phyloP scores from a whole-genome alignment of 768 basidiomycete genomes.

The Russula compacta region DNA sequence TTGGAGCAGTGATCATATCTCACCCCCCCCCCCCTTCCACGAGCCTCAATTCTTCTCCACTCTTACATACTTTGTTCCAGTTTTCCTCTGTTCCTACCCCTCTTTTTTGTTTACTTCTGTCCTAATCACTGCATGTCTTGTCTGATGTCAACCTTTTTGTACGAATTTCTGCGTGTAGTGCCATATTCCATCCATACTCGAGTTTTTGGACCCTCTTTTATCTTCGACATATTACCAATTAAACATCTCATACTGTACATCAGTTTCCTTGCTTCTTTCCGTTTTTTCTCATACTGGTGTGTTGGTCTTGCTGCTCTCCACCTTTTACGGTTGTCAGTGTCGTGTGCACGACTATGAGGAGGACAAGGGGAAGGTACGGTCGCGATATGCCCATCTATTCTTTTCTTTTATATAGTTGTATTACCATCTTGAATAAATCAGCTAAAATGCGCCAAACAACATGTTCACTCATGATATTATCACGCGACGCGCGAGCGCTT shows the following conservation, averaged over 20 bases:
- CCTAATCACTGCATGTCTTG: constrained; percentile 9
- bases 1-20: constrained; percentile 33
- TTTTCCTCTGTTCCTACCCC: background rate
- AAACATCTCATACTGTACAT: constrained; percentile 12
- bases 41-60: background rate
- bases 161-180: constrained; percentile 2
- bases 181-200: background rate
- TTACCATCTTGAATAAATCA: constrained; percentile 9
- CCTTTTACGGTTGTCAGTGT: background rate
- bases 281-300: background rate
- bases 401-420: constrained; percentile 1
- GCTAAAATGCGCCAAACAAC: background rate
- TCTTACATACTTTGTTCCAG: background rate
- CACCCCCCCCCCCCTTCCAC: background rate
- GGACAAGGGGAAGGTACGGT: background rate
- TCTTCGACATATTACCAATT: constrained; percentile 8
- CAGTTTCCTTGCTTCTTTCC: background rate
- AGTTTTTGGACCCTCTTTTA: background rate
- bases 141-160: constrained; percentile 3
- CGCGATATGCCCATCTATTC: constrained; percentile 1
- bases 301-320: background rate
- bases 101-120: background rate
- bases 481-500: background rate
- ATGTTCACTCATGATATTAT: no score
- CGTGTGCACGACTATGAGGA: constrained; percentile 1